phyloP scores from a whole-genome alignment of 75 land plant species.

The Chamaecyparis obtusa region DNA sequence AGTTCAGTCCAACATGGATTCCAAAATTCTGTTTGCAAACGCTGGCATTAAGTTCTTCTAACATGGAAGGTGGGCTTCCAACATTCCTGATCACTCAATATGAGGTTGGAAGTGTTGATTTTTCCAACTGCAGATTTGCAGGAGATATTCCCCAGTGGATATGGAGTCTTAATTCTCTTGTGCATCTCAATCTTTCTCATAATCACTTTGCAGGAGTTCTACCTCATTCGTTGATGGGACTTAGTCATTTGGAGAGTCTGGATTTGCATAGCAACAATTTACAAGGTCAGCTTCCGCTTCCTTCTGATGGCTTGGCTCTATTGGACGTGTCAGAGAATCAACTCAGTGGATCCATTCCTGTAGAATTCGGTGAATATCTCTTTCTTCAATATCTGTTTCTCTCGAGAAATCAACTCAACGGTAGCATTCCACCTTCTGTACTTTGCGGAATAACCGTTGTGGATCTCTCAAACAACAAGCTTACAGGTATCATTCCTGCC shows the following conservation, averaged over 20 bases:
- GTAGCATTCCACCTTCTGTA: too few relatives aligned
- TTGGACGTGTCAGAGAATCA: too few relatives aligned
- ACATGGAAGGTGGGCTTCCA: background rate
- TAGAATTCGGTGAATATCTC: too few relatives aligned
- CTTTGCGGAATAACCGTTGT: too few relatives aligned
- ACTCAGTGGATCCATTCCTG: too few relatives aligned
- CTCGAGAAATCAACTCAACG: too few relatives aligned
- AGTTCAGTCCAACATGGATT: background rate
- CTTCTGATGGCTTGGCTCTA: too few relatives aligned
- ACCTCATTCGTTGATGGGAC: background rate
- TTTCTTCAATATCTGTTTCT: too few relatives aligned
- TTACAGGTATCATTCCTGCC: too few relatives aligned
- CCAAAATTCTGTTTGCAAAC: background rate
- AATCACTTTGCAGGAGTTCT: background rate
- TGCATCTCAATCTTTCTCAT: background rate
- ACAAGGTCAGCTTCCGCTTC: too few relatives aligned
- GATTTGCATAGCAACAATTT: background rate
- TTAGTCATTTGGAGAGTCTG: too few relatives aligned
- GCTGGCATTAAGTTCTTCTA: background rate
- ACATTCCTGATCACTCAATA: background rate
- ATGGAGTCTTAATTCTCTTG: background rate
- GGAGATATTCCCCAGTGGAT: background rate
- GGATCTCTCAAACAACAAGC: too few relatives aligned
- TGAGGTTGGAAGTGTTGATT: background rate
- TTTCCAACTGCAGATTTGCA: background rate